These are phyloP conservation scores for Acephala macrosclerotiorum DNA, from an alignment of 2,329 filamentous ascomycete species.

Conservation along the genomic window DNA sequence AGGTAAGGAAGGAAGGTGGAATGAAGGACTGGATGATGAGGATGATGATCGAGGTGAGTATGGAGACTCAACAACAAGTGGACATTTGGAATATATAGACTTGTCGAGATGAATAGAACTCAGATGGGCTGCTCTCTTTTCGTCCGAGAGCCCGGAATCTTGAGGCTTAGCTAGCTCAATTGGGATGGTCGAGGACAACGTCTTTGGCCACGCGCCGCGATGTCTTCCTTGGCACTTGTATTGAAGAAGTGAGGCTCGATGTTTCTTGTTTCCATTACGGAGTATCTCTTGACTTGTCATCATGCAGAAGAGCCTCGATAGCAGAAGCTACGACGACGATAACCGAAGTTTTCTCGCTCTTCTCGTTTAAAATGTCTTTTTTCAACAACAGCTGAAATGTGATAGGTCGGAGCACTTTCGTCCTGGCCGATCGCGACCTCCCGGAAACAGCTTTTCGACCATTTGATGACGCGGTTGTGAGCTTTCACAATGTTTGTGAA, in stretches of 20 bases:
- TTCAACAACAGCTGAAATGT: background rate
- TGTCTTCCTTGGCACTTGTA: background rate
- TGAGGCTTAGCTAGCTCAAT: background rate
- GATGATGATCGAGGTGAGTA: background rate
- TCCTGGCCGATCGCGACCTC: background rate
- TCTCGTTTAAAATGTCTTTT: background rate
- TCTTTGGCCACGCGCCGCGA: background rate
- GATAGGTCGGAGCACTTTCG: background rate
- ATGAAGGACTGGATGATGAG: background rate
- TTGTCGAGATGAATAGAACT: background rate
- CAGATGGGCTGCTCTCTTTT: background rate
- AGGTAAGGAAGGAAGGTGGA: background rate
- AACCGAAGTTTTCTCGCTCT: background rate
- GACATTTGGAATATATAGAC: slow-evolving; percentile 1
- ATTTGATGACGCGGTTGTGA: background rate
- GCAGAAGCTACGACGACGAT: background rate
- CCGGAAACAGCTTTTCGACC: background rate
- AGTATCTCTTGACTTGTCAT: background rate
- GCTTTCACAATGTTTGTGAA: background rate
- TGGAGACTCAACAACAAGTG: background rate
- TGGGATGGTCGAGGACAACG: background rate
- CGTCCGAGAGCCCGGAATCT: background rate
- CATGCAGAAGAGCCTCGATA: background rate
- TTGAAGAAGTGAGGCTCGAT: background rate
- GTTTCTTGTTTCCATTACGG: background rate